A percentile compares a stretch with the other conserved stretches of the same genome.
Evolutionary conservation across 352 stramenopile genomes (phyloP).

Genomic region (Pythium aquatile): DNA sequence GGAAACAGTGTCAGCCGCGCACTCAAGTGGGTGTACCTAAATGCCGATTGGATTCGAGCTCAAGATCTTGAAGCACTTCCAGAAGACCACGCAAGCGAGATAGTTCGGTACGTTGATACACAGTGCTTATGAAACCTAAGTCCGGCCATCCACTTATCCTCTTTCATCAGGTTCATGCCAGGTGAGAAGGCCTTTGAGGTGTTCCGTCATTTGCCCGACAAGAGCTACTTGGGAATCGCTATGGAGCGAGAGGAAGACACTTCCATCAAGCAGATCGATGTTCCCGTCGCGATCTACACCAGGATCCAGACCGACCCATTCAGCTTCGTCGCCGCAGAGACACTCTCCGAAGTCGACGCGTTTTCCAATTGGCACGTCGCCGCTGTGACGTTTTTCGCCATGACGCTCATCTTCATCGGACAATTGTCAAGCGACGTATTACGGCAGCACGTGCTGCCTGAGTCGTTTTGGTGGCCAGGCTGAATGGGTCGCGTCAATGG

Average conservation of each 20-base stretch:
- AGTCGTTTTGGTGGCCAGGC: slow-evolving; percentile 48
- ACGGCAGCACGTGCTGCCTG: slow-evolving; percentile 54
- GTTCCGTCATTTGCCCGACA: slow-evolving; percentile 86
- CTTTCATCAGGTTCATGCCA: slow-evolving; percentile 40
- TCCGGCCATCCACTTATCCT: slow-evolving; percentile 30
- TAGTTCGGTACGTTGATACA: slow-evolving; percentile 38
- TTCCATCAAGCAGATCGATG: slow-evolving; percentile 54
- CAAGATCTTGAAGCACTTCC: slow-evolving; percentile 56
- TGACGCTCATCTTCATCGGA: slow-evolving; percentile 84
- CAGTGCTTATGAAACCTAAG: background rate
- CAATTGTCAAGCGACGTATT: slow-evolving; percentile 76
- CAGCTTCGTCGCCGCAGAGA: slow-evolving; percentile 85
- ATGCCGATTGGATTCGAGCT: slow-evolving; percentile 81
- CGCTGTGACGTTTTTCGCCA: slow-evolving; percentile 70
- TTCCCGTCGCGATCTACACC: slow-evolving; percentile 67
- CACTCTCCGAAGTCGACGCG: slow-evolving; percentile 76
- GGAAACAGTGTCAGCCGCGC: slow-evolving; percentile 65
- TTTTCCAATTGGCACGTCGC: slow-evolving; percentile 81
- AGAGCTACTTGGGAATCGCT: slow-evolving; percentile 61
- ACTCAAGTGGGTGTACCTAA: slow-evolving; percentile 87
- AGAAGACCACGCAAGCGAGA: slow-evolving; percentile 19
- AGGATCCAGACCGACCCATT: slow-evolving; percentile 86
- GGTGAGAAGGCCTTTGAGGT: slow-evolving; percentile 76
- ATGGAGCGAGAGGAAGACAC: slow-evolving; percentile 56
- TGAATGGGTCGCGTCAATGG: slow-evolving; percentile 17